These are phyloP conservation scores for Magnolia changhungtana DNA, from an alignment of 164 flowering plant genomes.

Conservation along the genomic window DNA sequence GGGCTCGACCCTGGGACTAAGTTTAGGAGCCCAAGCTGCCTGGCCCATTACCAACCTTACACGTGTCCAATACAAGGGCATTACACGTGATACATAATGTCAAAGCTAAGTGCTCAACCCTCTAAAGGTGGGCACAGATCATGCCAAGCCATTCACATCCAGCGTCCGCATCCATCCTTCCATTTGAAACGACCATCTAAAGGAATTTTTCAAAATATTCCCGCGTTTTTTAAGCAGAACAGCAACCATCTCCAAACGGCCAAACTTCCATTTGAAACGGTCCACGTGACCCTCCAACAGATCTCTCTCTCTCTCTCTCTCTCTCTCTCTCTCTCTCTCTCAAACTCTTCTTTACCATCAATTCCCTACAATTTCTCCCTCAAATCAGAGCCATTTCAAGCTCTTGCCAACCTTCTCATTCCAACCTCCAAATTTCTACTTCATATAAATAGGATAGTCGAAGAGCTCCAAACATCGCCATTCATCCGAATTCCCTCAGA, in stretches of 20 bases:
- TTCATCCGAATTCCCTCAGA: not conserved
- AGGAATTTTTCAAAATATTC: conserved; percentile 2
- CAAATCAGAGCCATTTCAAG: not conserved
- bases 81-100: too few species aligned
- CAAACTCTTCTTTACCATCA: conserved; percentile 3
- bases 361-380: conserved; percentile 2
- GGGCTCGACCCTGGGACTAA: too few species aligned
- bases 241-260: conserved; percentile 11
- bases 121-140: too few species aligned
- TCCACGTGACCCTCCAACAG: not conserved
- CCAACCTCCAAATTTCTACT: conserved; percentile 8
- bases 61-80: too few species aligned
- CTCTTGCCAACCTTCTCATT: conserved; percentile 3
- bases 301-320: not conserved
- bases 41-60: too few species aligned
- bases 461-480: not conserved
- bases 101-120: too few species aligned
- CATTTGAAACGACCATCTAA: not conserved
- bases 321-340: not conserved
- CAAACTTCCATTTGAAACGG: conserved; percentile 8
- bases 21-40: too few species aligned
- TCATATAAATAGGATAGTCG: too few species aligned
- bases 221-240: not conserved
- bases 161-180: too few species aligned
- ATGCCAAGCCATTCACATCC: too few species aligned